These are phyloP conservation scores for Aquilaria yunnanensis DNA, from an alignment of 345 rosid genomes.

Conservation along the genomic window DNA sequence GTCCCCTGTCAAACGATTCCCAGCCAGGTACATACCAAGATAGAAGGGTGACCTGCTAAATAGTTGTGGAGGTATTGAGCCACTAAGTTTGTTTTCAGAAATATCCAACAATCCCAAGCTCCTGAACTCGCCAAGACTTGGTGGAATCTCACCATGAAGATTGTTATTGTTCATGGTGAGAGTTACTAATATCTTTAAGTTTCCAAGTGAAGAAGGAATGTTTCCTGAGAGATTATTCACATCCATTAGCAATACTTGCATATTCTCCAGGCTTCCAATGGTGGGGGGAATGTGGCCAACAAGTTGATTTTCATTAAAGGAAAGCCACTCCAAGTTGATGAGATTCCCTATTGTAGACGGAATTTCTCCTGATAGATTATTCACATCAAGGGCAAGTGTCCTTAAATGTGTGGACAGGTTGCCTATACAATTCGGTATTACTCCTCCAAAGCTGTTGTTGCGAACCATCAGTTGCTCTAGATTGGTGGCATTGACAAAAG, in stretches of 20 bases:
- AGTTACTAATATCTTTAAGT: slow-evolving; percentile 11
- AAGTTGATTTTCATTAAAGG: slow-evolving; percentile 1
- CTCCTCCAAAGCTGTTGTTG: slow-evolving; percentile 11
- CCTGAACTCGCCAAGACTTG: slow-evolving; percentile 18
- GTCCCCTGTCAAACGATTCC: slow-evolving; percentile 17
- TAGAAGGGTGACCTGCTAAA: slow-evolving; percentile 26
- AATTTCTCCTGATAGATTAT: not conserved
- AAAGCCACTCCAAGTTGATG: too few relatives aligned
- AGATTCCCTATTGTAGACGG: not conserved
- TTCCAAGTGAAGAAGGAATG: slow-evolving; percentile 24
- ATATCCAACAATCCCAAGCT: slow-evolving; percentile 15
- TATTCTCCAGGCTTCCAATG: slow-evolving; percentile 12
- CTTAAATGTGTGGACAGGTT: slow-evolving; percentile 12
- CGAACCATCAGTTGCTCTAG: not conserved
- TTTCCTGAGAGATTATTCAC: slow-evolving; percentile 4
- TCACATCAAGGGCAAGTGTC: not conserved
- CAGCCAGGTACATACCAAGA: slow-evolving; percentile 24
- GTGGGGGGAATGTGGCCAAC: slow-evolving; percentile 15
- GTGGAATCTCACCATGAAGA: slow-evolving; percentile 28
- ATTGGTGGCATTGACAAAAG: not conserved
- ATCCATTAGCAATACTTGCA: not conserved
- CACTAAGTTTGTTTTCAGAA: slow-evolving; percentile 18
- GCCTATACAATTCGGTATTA: slow-evolving; percentile 19
- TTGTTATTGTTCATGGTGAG: slow-evolving; percentile 8
- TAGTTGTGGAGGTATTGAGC: slow-evolving; percentile 7